Percentiles rank a stretch among this genome's conserved stretches.
Conservation (phyloP, 495 filamentous ascomycete genomes). For the Aspergillus steynii region DNA sequence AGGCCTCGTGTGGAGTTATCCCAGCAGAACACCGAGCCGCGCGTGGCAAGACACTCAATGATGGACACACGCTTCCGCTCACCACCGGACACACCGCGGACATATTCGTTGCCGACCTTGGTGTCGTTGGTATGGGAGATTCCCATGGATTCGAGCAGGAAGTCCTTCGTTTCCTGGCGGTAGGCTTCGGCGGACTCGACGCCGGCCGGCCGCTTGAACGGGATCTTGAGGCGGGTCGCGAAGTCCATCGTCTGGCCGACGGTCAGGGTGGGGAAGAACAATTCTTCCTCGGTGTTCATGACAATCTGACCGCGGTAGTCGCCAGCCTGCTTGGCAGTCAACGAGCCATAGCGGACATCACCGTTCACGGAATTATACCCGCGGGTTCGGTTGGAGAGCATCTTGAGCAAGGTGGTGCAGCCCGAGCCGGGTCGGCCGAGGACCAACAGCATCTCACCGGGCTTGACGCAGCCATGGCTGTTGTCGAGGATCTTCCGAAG, state of each 20-base stretch:
- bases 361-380: conserved; percentile 53
- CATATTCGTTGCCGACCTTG: conserved; percentile 75
- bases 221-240: conserved; percentile 49
- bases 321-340: conserved; percentile 48
- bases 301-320: conserved; percentile 71
- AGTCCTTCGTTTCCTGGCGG: conserved; percentile 58
- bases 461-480: conserved; percentile 54
- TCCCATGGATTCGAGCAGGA: conserved; percentile 67
- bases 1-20: conserved; percentile 64
- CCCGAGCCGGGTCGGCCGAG: conserved; percentile 48
- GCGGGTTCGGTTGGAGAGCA: conserved; percentile 61
- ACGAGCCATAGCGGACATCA: conserved; percentile 21
- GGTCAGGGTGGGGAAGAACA: conserved; percentile 69
- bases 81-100: conserved; percentile 81
- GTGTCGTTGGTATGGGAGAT: conserved; percentile 81
- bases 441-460: conserved; percentile 50
- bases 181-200: conserved; percentile 51
- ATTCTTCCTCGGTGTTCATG: conserved; percentile 69
- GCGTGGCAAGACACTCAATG: conserved; percentile 63
- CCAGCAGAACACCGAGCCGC: conserved; percentile 63
- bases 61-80: conserved; percentile 77
- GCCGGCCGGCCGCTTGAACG: conserved; percentile 34
- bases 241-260: conserved; percentile 74
- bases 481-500: conserved; percentile 40
- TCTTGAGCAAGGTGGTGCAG: conserved; percentile 57